A percentile compares a stretch with the other conserved stretches of the same genome.
These are phyloP conservation scores for Fusarium multiceps DNA, from an alignment of 2,329 filamentous ascomycete species.

Conservation along the genomic window DNA sequence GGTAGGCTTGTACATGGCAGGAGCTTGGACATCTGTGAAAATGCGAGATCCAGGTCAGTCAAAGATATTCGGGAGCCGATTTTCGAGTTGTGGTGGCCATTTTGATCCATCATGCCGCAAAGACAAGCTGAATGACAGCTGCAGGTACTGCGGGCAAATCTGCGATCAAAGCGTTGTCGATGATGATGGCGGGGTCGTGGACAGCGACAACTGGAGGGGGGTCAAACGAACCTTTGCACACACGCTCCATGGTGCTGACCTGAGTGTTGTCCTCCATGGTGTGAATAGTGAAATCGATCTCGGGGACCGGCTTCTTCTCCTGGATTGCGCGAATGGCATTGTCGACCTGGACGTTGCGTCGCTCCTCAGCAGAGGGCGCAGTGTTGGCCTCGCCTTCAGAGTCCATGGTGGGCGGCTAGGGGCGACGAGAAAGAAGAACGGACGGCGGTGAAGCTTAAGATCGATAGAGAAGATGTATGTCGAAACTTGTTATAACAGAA, in stretches of 20 bases:
- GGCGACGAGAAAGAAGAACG: constrained; percentile 30
- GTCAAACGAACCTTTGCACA: constrained; percentile 87
- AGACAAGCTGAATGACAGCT: background rate
- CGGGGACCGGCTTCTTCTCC: constrained; percentile 93
- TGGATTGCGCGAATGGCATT: constrained; percentile 92
- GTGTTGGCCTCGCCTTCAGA: constrained; percentile 55
- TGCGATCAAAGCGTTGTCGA: constrained; percentile 29
- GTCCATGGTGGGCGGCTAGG: constrained; percentile 55
- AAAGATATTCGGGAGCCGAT: constrained; percentile 4
- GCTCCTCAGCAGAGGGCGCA: constrained; percentile 54
- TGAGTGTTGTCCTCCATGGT: constrained; percentile 97
- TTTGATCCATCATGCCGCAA: background rate
- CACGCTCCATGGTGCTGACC: constrained; percentile 94
- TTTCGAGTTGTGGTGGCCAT: background rate
- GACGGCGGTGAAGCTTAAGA: constrained; percentile 44
- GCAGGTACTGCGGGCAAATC: constrained; percentile 13
- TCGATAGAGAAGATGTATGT: constrained; percentile 20
- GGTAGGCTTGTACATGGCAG: constrained; percentile 90
- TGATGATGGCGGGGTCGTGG: constrained; percentile 40
- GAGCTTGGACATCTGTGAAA: constrained; percentile 89
- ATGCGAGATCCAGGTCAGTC: constrained; percentile 33
- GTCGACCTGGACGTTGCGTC: constrained; percentile 75
- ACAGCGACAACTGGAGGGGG: constrained; percentile 32
- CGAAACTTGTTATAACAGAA: constrained; percentile 11
- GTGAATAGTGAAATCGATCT: constrained; percentile 98